These are phyloP conservation scores for Paramecium caudatum DNA, from an alignment of 73 alveolate genomes.

Conservation along the genomic window DNA sequence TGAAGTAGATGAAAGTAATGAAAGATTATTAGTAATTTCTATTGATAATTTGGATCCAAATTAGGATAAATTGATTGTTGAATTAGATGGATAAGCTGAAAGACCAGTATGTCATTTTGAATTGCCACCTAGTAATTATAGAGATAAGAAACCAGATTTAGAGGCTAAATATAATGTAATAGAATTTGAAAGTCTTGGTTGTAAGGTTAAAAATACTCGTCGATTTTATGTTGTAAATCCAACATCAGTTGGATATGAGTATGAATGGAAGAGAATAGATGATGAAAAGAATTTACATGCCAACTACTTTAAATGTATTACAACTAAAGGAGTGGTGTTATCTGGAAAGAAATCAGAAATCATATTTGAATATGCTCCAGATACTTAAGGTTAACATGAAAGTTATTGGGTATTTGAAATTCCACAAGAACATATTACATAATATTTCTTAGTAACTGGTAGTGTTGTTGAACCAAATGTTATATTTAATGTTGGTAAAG, in stretches of 20 bases:
- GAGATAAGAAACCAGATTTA: constrained; percentile 96
- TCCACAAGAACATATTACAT: constrained; percentile 96
- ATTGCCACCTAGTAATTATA: constrained; percentile 90
- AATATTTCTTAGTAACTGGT: constrained; percentile 98
- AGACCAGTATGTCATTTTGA: constrained; percentile 99
- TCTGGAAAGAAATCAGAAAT: constrained; percentile 99
- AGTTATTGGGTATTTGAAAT: constrained; percentile 98
- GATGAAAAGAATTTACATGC: constrained; percentile 83
- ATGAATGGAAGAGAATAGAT: constrained; percentile 96
- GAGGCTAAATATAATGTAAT: constrained; percentile 89
- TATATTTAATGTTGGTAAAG: constrained; percentile 97
- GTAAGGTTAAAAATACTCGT: constrained; percentile 97
- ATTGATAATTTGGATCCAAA: constrained; percentile 94
- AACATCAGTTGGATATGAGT: constrained; percentile 99
- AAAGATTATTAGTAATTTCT: constrained; percentile 91
- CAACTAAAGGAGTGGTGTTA: constrained; percentile 97
- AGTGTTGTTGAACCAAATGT: constrained; percentile 99
- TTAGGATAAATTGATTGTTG: constrained; percentile 91
- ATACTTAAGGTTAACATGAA: constrained; percentile 98
- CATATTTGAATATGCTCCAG: constrained; percentile 99
- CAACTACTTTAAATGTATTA: constrained; percentile 92
- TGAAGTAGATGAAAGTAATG: constrained; percentile 95
- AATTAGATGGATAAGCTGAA: constrained; percentile 97
- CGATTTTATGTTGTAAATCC: constrained; percentile 99
- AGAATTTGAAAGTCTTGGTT: constrained; percentile 98